phyloP scores from a whole-genome alignment of 441 rosid species.

The Euphorbia corollata region DNA sequence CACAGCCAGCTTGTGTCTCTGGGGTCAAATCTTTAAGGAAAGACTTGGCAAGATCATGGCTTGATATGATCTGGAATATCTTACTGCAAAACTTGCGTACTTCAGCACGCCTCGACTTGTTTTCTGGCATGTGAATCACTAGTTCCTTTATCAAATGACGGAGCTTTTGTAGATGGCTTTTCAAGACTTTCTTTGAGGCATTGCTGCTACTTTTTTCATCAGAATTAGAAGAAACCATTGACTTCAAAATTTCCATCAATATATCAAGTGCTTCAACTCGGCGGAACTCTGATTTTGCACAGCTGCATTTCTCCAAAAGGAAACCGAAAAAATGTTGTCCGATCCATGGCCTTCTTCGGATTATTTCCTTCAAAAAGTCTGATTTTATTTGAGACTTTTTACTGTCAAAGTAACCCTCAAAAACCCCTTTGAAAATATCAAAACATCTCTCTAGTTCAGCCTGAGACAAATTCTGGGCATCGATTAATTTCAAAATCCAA shows the following conservation, averaged over 20 bases:
- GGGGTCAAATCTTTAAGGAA: too few relatives aligned
- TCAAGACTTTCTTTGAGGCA: constrained; percentile 49
- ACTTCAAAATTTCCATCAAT: constrained; percentile 58
- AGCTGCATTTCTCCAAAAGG: constrained; percentile 23
- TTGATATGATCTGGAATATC: too few relatives aligned
- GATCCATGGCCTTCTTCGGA: constrained; percentile 71
- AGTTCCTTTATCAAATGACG: constrained; percentile 40
- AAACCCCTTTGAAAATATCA: constrained; percentile 40
- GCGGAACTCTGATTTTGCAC: constrained; percentile 61
- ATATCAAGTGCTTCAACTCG: constrained; percentile 71
- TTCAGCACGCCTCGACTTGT: too few relatives aligned
- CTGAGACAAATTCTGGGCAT: constrained; percentile 48
- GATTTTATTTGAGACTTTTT: constrained; percentile 72
- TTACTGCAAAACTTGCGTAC: too few relatives aligned
- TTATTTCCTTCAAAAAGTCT: constrained; percentile 68
- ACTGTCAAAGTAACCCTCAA: constrained; percentile 57
- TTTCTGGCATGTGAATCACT: too few relatives aligned
- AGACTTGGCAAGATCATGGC: too few relatives aligned
- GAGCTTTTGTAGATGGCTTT: constrained; percentile 41
- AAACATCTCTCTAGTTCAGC: constrained; percentile 48
- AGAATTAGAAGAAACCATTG: constrained; percentile 34
- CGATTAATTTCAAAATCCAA: constrained; percentile 75
- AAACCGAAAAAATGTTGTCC: constrained; percentile 51
- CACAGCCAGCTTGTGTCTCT: too few relatives aligned
- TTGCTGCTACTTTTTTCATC: constrained; percentile 31